Conservation (phyloP, 345 rosid species). For the Eucalyptus dawsonii region DNA sequence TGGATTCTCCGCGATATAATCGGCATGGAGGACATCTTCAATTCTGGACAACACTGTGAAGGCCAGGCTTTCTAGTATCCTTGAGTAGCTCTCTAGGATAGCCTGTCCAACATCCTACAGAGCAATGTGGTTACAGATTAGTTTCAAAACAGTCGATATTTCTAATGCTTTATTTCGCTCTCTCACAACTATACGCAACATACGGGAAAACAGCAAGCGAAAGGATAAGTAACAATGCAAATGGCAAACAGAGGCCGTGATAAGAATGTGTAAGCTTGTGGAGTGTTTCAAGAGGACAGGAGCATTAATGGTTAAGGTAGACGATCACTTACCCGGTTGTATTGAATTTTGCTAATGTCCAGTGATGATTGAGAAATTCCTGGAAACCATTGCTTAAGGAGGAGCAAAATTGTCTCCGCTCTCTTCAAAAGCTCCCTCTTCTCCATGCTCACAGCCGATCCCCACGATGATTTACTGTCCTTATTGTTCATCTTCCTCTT, state of each 20-base stretch:
- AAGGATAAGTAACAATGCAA: neutral
- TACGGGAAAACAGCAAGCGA: neutral
- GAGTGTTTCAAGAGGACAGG: neutral
- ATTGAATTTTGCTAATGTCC: slow-evolving; percentile 87
- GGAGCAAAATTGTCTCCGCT: slow-evolving; percentile 72
- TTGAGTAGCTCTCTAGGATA: slow-evolving; percentile 72
- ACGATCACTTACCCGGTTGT: slow-evolving; percentile 33
- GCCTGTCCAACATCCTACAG: slow-evolving; percentile 82
- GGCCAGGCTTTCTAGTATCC: slow-evolving; percentile 81
- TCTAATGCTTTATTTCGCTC: neutral
- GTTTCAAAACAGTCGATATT: neutral
- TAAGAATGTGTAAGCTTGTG: neutral
- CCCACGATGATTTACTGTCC: slow-evolving; percentile 77
- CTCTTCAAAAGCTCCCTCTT: slow-evolving; percentile 90
- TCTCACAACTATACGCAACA: neutral
- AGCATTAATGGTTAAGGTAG: neutral
- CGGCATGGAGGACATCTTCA: slow-evolving; percentile 69
- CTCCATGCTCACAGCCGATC: slow-evolving; percentile 73
- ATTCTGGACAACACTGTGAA: slow-evolving; percentile 64
- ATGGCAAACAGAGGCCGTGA: neutral
- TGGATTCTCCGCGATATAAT: slow-evolving; percentile 45
- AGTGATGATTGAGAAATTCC: slow-evolving; percentile 75
- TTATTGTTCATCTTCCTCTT: slow-evolving; percentile 74
- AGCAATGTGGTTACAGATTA: neutral
- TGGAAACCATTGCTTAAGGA: slow-evolving; percentile 66